phyloP scores from a whole-genome alignment of 208 protist species.

The Strigomonas oncopelti region DNA sequence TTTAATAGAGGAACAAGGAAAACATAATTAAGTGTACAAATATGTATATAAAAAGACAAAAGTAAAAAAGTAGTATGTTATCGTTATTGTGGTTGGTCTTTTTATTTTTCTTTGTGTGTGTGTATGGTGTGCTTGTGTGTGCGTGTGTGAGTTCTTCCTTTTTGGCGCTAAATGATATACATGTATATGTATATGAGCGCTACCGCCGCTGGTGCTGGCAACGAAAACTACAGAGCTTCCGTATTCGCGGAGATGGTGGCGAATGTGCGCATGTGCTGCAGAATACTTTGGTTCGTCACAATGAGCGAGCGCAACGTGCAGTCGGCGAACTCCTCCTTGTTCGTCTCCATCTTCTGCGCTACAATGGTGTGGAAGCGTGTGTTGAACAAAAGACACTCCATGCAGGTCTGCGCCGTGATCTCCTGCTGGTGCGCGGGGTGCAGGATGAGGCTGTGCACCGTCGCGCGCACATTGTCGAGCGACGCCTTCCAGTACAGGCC shows the following conservation, averaged over 20 bases:
- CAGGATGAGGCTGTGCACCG: constrained; percentile 35
- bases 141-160: no score
- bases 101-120: no score
- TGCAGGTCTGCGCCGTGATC: constrained; percentile 71
- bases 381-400: constrained; percentile 77
- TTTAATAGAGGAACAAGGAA: no score
- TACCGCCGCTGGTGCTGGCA: no score
- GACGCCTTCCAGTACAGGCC: constrained; percentile 43
- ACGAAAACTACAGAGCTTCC: background rate
- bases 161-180: no score
- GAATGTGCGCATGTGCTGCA: constrained; percentile 79
- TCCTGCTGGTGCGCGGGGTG: constrained; percentile 44
- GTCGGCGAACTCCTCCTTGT: constrained; percentile 22
- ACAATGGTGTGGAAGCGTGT: constrained; percentile 60
- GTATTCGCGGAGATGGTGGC: constrained; percentile 23
- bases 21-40: no score
- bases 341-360: constrained; percentile 23
- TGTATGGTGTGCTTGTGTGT: no score
- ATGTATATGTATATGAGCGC: no score
- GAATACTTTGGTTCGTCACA: constrained; percentile 70
- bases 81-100: no score
- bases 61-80: no score
- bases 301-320: constrained; percentile 45
- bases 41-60: no score
- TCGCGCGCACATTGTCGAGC: constrained; percentile 37